Percentiles rank a stretch among this genome's conserved stretches.
These are phyloP conservation scores for Stipa capillata DNA, from an alignment of 176 grass and related monocot genomes.

Conservation along the genomic window DNA sequence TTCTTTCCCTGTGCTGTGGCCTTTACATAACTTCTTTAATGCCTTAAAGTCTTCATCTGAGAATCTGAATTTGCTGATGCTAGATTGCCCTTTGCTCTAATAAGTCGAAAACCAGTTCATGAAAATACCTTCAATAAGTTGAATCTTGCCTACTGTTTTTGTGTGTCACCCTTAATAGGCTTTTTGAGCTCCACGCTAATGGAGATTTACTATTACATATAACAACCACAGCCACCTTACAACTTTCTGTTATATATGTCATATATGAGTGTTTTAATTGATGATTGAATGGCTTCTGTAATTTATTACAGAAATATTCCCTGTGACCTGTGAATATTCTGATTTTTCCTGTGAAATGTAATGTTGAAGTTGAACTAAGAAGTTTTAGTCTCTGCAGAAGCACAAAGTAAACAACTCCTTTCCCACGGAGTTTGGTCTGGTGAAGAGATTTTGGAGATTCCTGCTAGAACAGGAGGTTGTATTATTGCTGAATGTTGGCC, in stretches of 20 bases:
- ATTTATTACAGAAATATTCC: background rate
- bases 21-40: background rate
- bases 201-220: background rate
- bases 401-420: conserved; percentile 56
- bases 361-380: conserved; percentile 18
- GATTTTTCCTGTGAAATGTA: background rate
- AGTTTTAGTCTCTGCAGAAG: conserved; percentile 47
- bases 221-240: background rate
- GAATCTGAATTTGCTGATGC: background rate
- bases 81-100: background rate
- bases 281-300: background rate
- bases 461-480: conserved; percentile 71
- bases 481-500: conserved; percentile 8
- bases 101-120: background rate
- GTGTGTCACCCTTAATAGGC: background rate
- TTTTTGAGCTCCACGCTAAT: background rate
- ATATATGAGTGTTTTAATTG: background rate
- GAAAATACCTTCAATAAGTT: background rate
- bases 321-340: background rate
- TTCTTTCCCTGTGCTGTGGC: conserved; percentile 13
- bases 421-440: conserved; percentile 63
- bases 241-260: background rate
- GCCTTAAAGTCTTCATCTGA: background rate
- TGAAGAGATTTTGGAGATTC: conserved; percentile 95
- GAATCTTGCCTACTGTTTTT: background rate